Evolutionary conservation across 306 rosid genomes (phyloP), one percentile per base, ranked within the genome.

Genomic region (Calophaca sinica): DNA sequence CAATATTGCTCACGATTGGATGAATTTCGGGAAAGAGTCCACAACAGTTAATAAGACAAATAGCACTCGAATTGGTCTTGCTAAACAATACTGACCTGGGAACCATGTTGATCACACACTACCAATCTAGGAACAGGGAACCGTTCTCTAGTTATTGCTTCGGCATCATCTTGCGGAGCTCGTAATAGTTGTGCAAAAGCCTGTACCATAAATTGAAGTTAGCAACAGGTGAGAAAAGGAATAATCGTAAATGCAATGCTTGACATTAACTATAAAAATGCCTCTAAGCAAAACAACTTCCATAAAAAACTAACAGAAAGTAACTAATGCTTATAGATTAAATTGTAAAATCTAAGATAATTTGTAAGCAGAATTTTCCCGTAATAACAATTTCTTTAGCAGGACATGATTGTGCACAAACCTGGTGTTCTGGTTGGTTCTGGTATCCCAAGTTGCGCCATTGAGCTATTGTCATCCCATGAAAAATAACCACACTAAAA

Each of bases 371-470:
- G 28, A 52, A 55, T 41, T 48, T 38, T 28, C 58, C 9, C 11
- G 74, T 61, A 50, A 28, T 8, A 52, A 52, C 15, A 45, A 38
- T 42, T 70, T 41, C 45, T 51, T 72, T 54, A 52, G 52, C 53
- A 26, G 45, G 38, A 48, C 63, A 32, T 70, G 49, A 59, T 58
- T 51, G 26, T 20, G 65, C 44, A 82, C 87, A 82, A 58, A 90
- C 99, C 89, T 85, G 88, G 74, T 94, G 96, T 74, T 94, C 96
- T 26, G 87, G 89, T 72, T 90, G 96, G 87, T 90, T 79, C 81
- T 94, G 99, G 83, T 91, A 94, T 72, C 99, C 99, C 86, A 89
- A 71, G 82, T 92, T 94, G 66, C 99, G 99, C 99, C 99, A 94
- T 84, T 94, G 99, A 71, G 99, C 99, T 68, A 94, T 92, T 52